Evolutionary conservation across 352 stramenopile genomes (phyloP), one percentile per base, ranked within the genome.

Genomic region (Globisporangium mamillatum): DNA sequence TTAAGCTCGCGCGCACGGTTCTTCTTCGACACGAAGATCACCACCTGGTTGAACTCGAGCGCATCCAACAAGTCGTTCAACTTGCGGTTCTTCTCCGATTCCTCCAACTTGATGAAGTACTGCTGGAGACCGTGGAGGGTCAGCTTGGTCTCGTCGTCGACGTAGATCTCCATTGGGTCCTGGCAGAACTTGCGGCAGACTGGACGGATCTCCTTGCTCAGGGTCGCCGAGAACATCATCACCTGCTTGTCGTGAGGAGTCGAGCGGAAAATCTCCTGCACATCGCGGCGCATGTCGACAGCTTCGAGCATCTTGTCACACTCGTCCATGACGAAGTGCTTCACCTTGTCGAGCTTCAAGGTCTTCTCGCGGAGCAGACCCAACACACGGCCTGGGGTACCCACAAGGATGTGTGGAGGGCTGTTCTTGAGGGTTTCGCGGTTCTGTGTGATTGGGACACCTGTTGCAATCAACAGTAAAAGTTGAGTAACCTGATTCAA

Each of bases 291-390:
- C 98, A 99, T 99, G 73, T 99, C 89, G 66, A 99, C 92, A 27
- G 94, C 96, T 69, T 99, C 97, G 58, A 99, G 90, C 70, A 99
- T 98, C 77, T 98, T 98, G 90, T 99, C 98, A 85, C 98, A 99
- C 82, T 99, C 98, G 78, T 99, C 98, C 80, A 99, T 95, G 46
- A 99, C 97, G 78, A 99, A 99, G 84, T 99, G 97, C 82, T 99
- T 99, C 69, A 99, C 91, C 76, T 99, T 97, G 87, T 98, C 95
- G 27, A 99, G 82, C 80, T 99, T 99, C 65, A 99, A 80, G 58
- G 89, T 96, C 84, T 99, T 99, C 75, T 99, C 96, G 60, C 88
- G 86, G 60, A 97, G 75, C 69, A 97, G 73, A 69, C 86, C 86
- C 25, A 97, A 78, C 44, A 97, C 94, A 80, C 98, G 96, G 7